phyloP scores from a whole-genome alignment of 345 rosid species.

The Gossypium rotundifolium region DNA sequence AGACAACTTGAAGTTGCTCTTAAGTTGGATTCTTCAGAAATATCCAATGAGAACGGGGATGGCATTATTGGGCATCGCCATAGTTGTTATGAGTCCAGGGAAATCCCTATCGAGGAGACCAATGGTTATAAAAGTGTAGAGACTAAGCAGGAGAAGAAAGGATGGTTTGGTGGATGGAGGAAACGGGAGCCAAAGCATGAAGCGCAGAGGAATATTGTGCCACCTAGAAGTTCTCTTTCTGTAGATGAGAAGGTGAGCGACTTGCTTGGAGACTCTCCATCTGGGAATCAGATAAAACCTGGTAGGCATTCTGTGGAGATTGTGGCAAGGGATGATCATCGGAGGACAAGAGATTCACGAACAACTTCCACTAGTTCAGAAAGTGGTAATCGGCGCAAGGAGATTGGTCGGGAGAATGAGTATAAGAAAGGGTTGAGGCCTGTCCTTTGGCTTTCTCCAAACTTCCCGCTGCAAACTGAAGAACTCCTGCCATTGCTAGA shows the following conservation, averaged over 20 bases:
- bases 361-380: slow-evolving; percentile 41
- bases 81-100: neutral
- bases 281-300: slow-evolving; percentile 55
- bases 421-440: slow-evolving; percentile 93
- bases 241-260: slow-evolving; percentile 56
- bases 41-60: slow-evolving; percentile 43
- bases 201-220: too few species aligned
- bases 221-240: too few species aligned
- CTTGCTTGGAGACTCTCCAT: slow-evolving; percentile 62
- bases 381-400: slow-evolving; percentile 45
- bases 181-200: slow-evolving; percentile 58
- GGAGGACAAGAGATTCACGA: slow-evolving; percentile 53
- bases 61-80: slow-evolving; percentile 53
- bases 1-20: slow-evolving; percentile 87
- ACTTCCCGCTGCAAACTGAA: slow-evolving; percentile 83
- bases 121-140: slow-evolving; percentile 43
- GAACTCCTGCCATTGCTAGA: slow-evolving; percentile 96
- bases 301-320: slow-evolving; percentile 81
- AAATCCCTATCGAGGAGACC: slow-evolving; percentile 35
- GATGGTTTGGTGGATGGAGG: slow-evolving; percentile 98
- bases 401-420: slow-evolving; percentile 70
- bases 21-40: slow-evolving; percentile 64
- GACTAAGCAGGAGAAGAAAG: slow-evolving; percentile 71
- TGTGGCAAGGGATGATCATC: slow-evolving; percentile 51
- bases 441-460: slow-evolving; percentile 83